Base-by-base conservation (phyloP, 192 early-diverging fungal species). In the Pilobolus umbonatus region DNA sequence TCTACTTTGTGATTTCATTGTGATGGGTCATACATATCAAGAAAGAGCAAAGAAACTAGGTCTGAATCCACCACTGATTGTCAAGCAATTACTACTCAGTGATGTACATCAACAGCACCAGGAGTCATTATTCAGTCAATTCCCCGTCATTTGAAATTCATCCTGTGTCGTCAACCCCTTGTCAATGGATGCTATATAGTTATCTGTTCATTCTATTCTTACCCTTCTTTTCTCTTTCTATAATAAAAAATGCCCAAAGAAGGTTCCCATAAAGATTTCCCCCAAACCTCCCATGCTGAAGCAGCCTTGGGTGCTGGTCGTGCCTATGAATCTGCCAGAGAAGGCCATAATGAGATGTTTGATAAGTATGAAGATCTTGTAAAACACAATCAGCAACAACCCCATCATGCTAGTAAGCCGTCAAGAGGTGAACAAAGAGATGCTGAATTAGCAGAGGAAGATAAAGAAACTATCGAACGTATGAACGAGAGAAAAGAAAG, bases 281-380 rank as follows among this genome's bases (percentile, higher is more conserved):
- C 52, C 24, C 32, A 38, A 54, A 45, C 56, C 39, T 29, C 61
- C n/a, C 52, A 55, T 4, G 43, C 61, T n/a, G 61, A 63, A 55
- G 34, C 61, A 4, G 61, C 61, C 29, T 30, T 55, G 8, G 53
- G 52, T 53, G 53, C 61, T 9, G 53, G 61, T 24, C 43, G 53
- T 26, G 15, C 42, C 5, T 55, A 63, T 29, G 61, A 63, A 48
- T 15, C 22, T 25, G n/a, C 52, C 11, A 40, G 14, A 14, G 61
- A 63, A 55, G 61, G 61, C 24, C 61, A 63, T 21, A 63, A 63
- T 10, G 26, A 47, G 43, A 53, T 55, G 43, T 63, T 46, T 21
- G 53, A 63, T 32, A 36, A 55, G 5, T 55, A 28, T n/a, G 34
- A 34, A 11, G 43, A 63, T 24, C 43, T 55, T 17, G 43, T 28